Percentiles rank a stretch among this genome's conserved stretches.
Evolutionary conservation across 2,329 filamentous ascomycete genomes (phyloP).

Genomic region (Fusarium robinianum): DNA sequence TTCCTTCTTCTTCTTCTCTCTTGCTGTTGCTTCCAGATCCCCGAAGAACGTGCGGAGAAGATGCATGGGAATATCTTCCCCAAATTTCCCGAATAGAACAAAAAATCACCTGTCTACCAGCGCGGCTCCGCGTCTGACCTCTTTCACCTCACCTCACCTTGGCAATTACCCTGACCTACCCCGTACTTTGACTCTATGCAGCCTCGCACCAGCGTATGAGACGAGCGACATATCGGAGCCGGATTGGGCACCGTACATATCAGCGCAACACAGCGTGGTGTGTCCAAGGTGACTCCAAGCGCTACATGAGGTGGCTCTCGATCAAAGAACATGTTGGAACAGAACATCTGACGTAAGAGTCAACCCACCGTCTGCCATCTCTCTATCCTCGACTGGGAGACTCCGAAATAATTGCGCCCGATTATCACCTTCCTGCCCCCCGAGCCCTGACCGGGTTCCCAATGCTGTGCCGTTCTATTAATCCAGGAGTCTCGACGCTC

Average conservation of each 20-base stretch:
- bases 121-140: conserved; percentile 14
- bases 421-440: too few species aligned
- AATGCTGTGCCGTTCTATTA: not conserved
- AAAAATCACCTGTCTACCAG: not conserved
- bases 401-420: conserved; percentile 7
- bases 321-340: conserved; percentile 24
- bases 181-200: not conserved
- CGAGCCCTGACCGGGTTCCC: not conserved
- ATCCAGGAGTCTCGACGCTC: not conserved
- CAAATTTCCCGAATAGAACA: too few species aligned
- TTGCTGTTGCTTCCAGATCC: not conserved
- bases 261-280: conserved; percentile 1
- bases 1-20: too few species aligned
- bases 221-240: too few species aligned
- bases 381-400: conserved; percentile 6
- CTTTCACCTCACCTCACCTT: too few species aligned
- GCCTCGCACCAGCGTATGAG: too few species aligned
- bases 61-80: conserved; percentile 6
- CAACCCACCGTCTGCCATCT: conserved; percentile 15
- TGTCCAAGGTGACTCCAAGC: conserved; percentile 8
- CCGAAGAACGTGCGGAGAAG: conserved; percentile 7
- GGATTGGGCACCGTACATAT: too few species aligned
- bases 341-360: conserved; percentile 26
- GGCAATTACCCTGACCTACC: not conserved
- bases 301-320: conserved; percentile 4